A percentile compares a stretch with the other conserved stretches of the same genome.
These are phyloP conservation scores for Eucalyptus grandis DNA, from an alignment of 345 rosid genomes.

Conservation along the genomic window DNA sequence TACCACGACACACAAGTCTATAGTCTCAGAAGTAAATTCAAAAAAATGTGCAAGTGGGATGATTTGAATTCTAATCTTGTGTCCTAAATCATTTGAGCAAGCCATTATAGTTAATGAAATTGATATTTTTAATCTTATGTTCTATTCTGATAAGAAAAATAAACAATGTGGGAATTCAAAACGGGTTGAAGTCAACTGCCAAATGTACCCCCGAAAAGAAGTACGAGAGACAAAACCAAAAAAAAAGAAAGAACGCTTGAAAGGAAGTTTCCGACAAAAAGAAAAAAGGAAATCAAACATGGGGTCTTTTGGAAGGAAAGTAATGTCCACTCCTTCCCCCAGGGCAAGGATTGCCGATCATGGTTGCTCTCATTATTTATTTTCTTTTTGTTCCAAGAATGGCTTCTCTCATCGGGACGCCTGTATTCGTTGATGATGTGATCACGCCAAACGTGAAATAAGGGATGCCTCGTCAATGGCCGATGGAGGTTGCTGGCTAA, in stretches of 20 bases:
- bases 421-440: background rate
- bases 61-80: background rate
- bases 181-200: background rate
- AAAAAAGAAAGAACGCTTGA: background rate
- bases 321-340: background rate
- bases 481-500: too few relatives aligned
- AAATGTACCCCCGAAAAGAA: background rate
- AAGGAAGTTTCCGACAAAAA: background rate
- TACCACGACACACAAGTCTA: background rate
- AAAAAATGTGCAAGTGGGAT: background rate
- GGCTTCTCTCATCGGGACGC: background rate
- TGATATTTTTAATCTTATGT: background rate
- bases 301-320: background rate
- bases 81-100: background rate
- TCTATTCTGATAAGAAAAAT: too few relatives aligned
- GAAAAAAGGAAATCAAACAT: background rate
- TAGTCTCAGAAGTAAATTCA: background rate
- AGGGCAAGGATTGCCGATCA: background rate
- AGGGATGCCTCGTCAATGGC: background rate
- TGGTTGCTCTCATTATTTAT: background rate
- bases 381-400: too few relatives aligned
- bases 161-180: background rate
- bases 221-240: background rate
- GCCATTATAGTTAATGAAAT: background rate
- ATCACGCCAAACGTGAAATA: background rate